Percentiles rank a stretch among this genome's conserved stretches.
Evolutionary conservation across 345 rosid species (phyloP).

Genomic region (Dipteronia sinensis): DNA sequence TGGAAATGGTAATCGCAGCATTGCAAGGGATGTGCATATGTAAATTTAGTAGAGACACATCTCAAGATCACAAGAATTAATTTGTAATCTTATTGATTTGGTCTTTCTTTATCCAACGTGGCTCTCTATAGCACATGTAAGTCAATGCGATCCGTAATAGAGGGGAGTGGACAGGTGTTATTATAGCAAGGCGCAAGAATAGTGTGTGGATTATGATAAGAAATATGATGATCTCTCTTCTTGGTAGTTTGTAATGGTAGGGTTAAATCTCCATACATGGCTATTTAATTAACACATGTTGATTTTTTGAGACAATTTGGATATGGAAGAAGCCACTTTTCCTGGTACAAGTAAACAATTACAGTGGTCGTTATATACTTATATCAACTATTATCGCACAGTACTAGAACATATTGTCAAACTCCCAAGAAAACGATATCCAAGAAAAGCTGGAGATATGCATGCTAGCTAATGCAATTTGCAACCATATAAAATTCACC

Average conservation of each 20-base stretch:
- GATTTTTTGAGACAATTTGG: neutral
- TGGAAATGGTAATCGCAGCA: too few relatives aligned
- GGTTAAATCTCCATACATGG: neutral
- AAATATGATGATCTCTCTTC: too few relatives aligned
- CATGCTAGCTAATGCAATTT: neutral
- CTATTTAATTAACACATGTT: slow-evolving; percentile 5
- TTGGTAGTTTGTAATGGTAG: slow-evolving; percentile 12
- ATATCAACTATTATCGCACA: neutral
- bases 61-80: too few relatives aligned
- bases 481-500: neutral
- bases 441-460: slow-evolving; percentile 1
- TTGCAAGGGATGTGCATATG: too few relatives aligned
- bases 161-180: too few relatives aligned
- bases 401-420: neutral
- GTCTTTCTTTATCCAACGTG: too few relatives aligned
- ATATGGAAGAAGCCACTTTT: slow-evolving; percentile 10
- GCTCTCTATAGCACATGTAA: too few relatives aligned
- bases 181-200: neutral
- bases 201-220: neutral
- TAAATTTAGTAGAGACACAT: too few relatives aligned
- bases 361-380: neutral
- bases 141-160: too few relatives aligned
- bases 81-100: too few relatives aligned
- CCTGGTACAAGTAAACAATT: neutral
- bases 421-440: neutral